Percentiles rank a stretch among this genome's conserved stretches.
Conservation (phyloP, 768 basidiomycete genomes). For the Tylopilus subfusipes region DNA sequence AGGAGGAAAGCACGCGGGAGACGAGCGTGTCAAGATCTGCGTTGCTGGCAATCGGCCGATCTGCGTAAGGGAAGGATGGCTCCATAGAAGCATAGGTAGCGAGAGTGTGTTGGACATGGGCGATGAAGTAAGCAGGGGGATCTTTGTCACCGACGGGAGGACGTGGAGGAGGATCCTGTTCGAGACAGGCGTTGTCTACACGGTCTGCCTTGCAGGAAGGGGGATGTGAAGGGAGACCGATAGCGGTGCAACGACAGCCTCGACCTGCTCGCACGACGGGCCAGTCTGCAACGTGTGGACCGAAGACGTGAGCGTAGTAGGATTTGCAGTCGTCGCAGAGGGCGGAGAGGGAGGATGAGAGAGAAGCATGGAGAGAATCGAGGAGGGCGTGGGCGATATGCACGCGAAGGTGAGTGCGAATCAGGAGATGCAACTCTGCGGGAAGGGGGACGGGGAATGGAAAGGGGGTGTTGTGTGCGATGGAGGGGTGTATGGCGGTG, state of each 20-base stretch:
- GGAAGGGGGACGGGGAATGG: constrained; percentile 37
- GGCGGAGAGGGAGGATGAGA: constrained; percentile 26
- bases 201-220: constrained; percentile 8
- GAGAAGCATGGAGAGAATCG: constrained; percentile 39
- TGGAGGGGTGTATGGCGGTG: constrained; percentile 44
- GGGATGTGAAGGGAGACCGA: constrained; percentile 14
- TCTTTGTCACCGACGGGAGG: constrained; percentile 31
- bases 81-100: constrained; percentile 45
- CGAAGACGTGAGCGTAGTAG: constrained; percentile 53
- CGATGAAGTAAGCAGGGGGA: constrained; percentile 31
- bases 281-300: constrained; percentile 51
- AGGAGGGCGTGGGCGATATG: constrained; percentile 41
- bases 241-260: constrained; percentile 43
- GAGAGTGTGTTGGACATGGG: constrained; percentile 44
- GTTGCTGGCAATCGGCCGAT: constrained; percentile 12
- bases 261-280: constrained; percentile 44
- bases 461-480: constrained; percentile 30
- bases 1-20: constrained; percentile 38
- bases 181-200: constrained; percentile 9
- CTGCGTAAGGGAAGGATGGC: constrained; percentile 28
- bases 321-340: constrained; percentile 50
- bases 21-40: constrained; percentile 45
- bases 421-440: constrained; percentile 49
- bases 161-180: constrained; percentile 26
- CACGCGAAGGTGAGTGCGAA: constrained; percentile 47